Evolutionary conservation across 176 grass and related monocot species (phyloP).

Genomic region (Cymbopogon citratus): DNA sequence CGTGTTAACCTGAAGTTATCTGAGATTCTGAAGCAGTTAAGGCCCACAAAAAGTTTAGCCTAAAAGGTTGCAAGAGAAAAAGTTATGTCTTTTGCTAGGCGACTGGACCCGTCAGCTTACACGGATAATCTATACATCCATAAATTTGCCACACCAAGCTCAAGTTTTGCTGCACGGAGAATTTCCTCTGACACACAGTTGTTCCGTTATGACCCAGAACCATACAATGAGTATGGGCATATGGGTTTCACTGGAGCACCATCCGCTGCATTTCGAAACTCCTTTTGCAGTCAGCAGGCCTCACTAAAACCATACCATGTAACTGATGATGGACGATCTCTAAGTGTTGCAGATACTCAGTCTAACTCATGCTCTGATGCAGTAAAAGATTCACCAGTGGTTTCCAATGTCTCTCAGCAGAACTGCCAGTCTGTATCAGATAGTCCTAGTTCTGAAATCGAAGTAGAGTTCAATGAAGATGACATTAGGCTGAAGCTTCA

Average conservation of each 20-base stretch:
- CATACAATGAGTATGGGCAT: conserved; percentile 51
- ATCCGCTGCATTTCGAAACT: conserved; percentile 43
- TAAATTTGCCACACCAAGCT: conserved; percentile 36
- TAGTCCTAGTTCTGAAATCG: conserved; percentile 54
- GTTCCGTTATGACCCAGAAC: conserved; percentile 51
- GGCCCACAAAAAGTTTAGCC: not conserved
- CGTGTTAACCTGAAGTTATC: not conserved
- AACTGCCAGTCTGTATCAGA: conserved; percentile 68
- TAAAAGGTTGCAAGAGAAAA: not conserved
- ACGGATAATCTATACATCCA: conserved; percentile 40
- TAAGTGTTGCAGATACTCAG: conserved; percentile 37
- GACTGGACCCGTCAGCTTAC: conserved; percentile 17
- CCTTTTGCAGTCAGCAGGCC: conserved; percentile 51
- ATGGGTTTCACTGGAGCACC: conserved; percentile 39
- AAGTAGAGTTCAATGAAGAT: conserved; percentile 71
- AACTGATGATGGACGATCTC: conserved; percentile 35
- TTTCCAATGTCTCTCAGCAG: conserved; percentile 68
- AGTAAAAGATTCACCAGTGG: conserved; percentile 45
- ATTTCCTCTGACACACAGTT: conserved; percentile 40
- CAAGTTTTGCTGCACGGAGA: conserved; percentile 56
- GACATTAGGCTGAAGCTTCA: conserved; percentile 83
- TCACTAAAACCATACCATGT: conserved; percentile 48
- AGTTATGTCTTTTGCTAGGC: conserved; percentile 48
- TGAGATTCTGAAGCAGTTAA: not conserved
- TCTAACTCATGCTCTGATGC: conserved; percentile 48